phyloP scores from a whole-genome alignment of 345 rosid genomes.

The Crucihimalaya himalaica region DNA sequence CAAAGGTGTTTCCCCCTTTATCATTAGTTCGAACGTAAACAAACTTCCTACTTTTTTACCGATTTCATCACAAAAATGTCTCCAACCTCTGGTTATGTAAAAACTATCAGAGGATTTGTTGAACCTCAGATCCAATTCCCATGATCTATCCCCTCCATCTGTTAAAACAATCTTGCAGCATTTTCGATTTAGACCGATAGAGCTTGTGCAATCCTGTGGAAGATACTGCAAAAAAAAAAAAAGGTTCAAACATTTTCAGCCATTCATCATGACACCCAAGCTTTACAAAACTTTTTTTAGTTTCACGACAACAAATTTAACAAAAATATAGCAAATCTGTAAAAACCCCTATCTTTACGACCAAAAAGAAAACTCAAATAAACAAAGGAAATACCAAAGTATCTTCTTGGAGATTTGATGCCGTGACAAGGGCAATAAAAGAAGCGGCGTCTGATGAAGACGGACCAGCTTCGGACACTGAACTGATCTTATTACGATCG shows the following conservation, averaged over 20 bases:
- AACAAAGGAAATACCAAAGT: background rate
- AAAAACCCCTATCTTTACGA: too few species aligned
- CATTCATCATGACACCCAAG: constrained; percentile 6
- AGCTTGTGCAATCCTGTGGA: constrained; percentile 5
- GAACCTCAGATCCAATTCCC: constrained; percentile 25
- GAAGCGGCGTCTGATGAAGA: background rate
- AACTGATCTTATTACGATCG: too few species aligned
- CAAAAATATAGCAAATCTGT: background rate
- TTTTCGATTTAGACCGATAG: background rate
- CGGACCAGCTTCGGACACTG: background rate
- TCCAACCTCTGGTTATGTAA: constrained; percentile 25
- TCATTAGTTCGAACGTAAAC: constrained; percentile 6
- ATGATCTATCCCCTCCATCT: constrained; percentile 14
- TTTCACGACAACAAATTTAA: background rate
- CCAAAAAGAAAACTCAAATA: too few species aligned
- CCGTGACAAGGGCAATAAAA: constrained; percentile 9
- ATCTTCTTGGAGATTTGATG: background rate
- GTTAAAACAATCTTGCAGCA: constrained; percentile 18
- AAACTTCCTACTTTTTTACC: constrained; percentile 8
- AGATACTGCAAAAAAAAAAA: constrained; percentile 13
- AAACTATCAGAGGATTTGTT: background rate
- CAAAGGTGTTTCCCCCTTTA: background rate
- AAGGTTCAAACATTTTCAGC: constrained; percentile 1
- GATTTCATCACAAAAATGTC: constrained; percentile 21
- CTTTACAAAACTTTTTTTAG: background rate